These are phyloP conservation scores for Malassezia pachydermatis DNA, from an alignment of 1,284 basidiomycete species.

Conservation along the genomic window DNA sequence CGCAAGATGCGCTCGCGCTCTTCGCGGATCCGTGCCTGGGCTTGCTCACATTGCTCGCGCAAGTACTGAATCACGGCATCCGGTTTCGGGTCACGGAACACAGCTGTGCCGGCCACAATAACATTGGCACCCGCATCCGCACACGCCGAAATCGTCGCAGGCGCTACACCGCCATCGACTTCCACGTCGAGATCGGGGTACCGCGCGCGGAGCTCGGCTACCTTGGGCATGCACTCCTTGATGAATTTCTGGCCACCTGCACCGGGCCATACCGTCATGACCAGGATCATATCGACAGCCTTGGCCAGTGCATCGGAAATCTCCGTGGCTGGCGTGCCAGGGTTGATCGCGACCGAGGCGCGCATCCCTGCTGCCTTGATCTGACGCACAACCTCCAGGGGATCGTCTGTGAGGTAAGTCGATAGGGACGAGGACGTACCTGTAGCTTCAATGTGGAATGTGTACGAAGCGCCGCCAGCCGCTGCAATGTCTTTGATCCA, in stretches of 20 bases:
- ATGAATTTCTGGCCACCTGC: constrained; percentile 91
- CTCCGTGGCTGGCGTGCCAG: constrained; percentile 42
- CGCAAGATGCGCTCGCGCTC: constrained; percentile 36
- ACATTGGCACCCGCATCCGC: constrained; percentile 80
- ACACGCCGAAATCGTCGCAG: constrained; percentile 76
- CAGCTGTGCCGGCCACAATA: constrained; percentile 92
- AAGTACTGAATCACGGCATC: constrained; percentile 50
- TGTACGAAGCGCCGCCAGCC: constrained; percentile 88
- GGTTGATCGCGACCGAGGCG: constrained; percentile 45
- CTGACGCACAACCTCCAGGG: constrained; percentile 41
- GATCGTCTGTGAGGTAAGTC: constrained; percentile 50
- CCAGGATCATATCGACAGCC: constrained; percentile 46
- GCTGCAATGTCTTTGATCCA: constrained; percentile 94
- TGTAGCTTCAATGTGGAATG: constrained; percentile 86
- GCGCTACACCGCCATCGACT: constrained; percentile 93
- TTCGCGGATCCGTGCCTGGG: constrained; percentile 38
- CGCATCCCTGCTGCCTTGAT: constrained; percentile 45
- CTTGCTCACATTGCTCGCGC: constrained; percentile 35
- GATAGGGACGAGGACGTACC: constrained; percentile 53
- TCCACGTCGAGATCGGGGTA: constrained; percentile 83
- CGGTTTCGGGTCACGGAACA: constrained; percentile 73
- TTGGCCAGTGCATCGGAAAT: constrained; percentile 42
- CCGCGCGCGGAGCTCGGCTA: constrained; percentile 75
- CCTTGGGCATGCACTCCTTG: constrained; percentile 77
- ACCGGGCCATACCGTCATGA: constrained; percentile 47